Evolutionary conservation across 2,329 filamentous ascomycete genomes (phyloP).

Genomic region (Madurella fahalii): DNA sequence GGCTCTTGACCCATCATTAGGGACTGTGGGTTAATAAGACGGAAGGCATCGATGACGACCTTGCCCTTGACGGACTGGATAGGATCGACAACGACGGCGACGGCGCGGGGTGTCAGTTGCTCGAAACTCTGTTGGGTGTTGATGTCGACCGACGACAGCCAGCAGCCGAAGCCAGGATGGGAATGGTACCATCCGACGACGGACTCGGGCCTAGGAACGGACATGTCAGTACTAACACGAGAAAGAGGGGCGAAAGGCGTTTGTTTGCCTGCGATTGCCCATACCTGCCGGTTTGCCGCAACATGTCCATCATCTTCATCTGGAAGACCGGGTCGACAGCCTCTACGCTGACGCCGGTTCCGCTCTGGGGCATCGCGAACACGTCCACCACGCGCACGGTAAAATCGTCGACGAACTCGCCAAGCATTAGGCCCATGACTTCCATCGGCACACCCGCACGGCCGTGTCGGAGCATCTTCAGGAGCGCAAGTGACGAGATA

Average conservation of each 20-base stretch:
- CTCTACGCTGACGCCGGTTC: slow-evolving; percentile 96
- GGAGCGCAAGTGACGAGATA: slow-evolving; percentile 91
- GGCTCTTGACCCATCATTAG: slow-evolving; percentile 98
- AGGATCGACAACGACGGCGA: slow-evolving; percentile 95
- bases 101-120: slow-evolving; percentile 91
- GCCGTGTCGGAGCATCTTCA: slow-evolving; percentile 98
- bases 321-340: slow-evolving; percentile 98
- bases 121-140: slow-evolving; percentile 99
- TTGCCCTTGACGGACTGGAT: slow-evolving; percentile 99
- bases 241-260: background rate
- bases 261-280: background rate
- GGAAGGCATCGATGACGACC: slow-evolving; percentile 98
- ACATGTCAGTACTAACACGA: slow-evolving; percentile 1
- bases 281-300: slow-evolving; percentile 91
- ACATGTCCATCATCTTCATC: slow-evolving; percentile 99
- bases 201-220: slow-evolving; percentile 69
- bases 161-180: slow-evolving; percentile 97
- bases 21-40: slow-evolving; percentile 95
- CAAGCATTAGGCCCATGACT: slow-evolving; percentile 99
- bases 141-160: slow-evolving; percentile 98
- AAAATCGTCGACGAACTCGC: slow-evolving; percentile 98
- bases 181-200: slow-evolving; percentile 99
- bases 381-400: slow-evolving; percentile 98
- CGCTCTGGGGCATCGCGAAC: slow-evolving; percentile 98
- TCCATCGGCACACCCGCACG: slow-evolving; percentile 98